Evolutionary conservation across 495 filamentous ascomycete species (phyloP).

Genomic region (Astrothelium subdiscretum): DNA sequence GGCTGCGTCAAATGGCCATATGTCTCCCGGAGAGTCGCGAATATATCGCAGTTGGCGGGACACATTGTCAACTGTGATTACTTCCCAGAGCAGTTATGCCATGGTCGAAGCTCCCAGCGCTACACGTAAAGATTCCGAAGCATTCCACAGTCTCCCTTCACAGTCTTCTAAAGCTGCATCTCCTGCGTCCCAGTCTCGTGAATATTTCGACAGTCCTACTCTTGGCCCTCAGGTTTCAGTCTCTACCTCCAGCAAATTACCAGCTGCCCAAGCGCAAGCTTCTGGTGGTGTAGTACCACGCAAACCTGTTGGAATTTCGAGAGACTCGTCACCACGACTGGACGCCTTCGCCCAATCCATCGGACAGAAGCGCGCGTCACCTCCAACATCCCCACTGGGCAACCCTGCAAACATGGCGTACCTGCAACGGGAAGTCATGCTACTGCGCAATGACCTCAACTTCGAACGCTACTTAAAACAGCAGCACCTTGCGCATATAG

Average conservation of each 20-base stretch:
- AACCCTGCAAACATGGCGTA: constrained; percentile 35
- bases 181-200: constrained; percentile 1
- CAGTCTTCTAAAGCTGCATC: constrained; percentile 11
- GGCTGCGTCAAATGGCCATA: not conserved
- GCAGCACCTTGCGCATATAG: constrained; percentile 64
- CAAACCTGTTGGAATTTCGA: not conserved
- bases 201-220: constrained; percentile 13
- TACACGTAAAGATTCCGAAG: constrained; percentile 24
- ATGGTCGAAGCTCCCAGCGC: not conserved
- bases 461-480: constrained; percentile 67
- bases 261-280: constrained; percentile 14
- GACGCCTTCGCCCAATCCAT: constrained; percentile 21
- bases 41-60: constrained; percentile 31
- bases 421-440: constrained; percentile 52
- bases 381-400: constrained; percentile 18
- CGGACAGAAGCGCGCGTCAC: not conserved
- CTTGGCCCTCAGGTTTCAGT: constrained; percentile 5
- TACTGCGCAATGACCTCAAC: constrained; percentile 62
- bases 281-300: not conserved
- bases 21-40: not conserved
- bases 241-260: not conserved
- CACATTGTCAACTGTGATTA: constrained; percentile 36
- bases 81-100: constrained; percentile 23
- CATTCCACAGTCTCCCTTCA: constrained; percentile 23
- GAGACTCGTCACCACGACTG: constrained; percentile 9